Evolutionary conservation across 306 rosid species (phyloP), one percentile per base, ranked within the genome.

Genomic region (Castanospermum australe): DNA sequence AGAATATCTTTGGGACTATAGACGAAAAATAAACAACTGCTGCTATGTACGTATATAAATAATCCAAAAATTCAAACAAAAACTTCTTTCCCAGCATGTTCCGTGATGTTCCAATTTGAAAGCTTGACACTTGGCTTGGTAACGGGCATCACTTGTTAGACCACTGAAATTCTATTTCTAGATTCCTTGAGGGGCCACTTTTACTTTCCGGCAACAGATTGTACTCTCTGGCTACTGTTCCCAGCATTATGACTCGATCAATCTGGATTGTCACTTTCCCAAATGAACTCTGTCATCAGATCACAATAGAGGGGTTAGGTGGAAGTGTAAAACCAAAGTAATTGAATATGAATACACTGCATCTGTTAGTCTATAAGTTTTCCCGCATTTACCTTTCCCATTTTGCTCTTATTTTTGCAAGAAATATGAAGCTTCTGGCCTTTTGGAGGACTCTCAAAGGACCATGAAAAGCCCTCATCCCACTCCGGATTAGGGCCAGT

Each of bases 371-470:
- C 8, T 39, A 33, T 33, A 0, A 14, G 71, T 22, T 71, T 76
- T 64, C 4, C 5, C 2, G 56, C 56, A 68, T 57, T 81, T 88
- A 91, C 99, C 97, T 93, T 96, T 76, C 98, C 99, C 92, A 96
- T 87, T 87, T 96, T 96, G 96, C 99, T 96, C 82, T 96, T 96
- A 80, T 93, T 96, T 89, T 96, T 96, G 90, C 99, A 96, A 51
- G 99, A 93, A 86, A 96, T 96, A 39, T 96, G 93, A 78, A 96
- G 97, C 82, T 96, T 96, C 73, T 96, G 98, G 81, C 99, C 98
- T 86, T 94, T 94, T 5, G 99, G 99, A 63, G 99, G 98, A 83
- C 99, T 95, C 91, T 95, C 98, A 80, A 95, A 95, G 82, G 98
- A 80, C 99, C 99, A 95, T 25, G 90, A 76, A 86, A 95, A 95